A percentile compares a stretch with the other conserved stretches of the same genome.
Evolutionary conservation across 495 filamentous ascomycete genomes (phyloP).

Genomic region (Paragyromitra xinjiangensis): DNA sequence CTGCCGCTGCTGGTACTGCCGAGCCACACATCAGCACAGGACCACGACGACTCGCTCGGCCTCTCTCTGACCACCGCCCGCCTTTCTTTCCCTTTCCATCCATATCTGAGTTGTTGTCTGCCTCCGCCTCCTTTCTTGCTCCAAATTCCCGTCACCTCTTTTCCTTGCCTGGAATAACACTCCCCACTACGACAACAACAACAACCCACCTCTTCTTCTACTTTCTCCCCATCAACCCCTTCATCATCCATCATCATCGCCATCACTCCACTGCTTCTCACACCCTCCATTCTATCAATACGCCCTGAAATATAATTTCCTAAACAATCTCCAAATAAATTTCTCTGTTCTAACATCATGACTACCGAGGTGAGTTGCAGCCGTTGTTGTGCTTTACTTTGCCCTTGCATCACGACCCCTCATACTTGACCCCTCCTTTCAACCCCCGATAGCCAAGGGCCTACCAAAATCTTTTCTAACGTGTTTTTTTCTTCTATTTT

Average conservation of each 20-base stretch:
- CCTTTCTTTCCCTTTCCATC: slow-evolving; percentile 56
- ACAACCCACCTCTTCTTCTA: slow-evolving; percentile 53
- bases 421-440: slow-evolving; percentile 60
- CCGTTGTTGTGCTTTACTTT: slow-evolving; percentile 55
- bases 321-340: slow-evolving; percentile 47
- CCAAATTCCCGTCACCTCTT: slow-evolving; percentile 43
- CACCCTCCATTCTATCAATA: slow-evolving; percentile 22
- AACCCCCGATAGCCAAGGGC: slow-evolving; percentile 35
- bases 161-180: slow-evolving; percentile 33
- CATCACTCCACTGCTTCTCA: slow-evolving; percentile 55
- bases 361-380: slow-evolving; percentile 71
- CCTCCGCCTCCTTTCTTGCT: slow-evolving; percentile 46
- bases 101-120: slow-evolving; percentile 45
- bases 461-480: slow-evolving; percentile 60
- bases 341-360: slow-evolving; percentile 62
- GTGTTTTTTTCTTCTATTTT: slow-evolving; percentile 52
- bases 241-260: slow-evolving; percentile 51
- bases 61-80: slow-evolving; percentile 44
- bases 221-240: slow-evolving; percentile 54
- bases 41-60: slow-evolving; percentile 48
- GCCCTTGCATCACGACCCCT: slow-evolving; percentile 58
- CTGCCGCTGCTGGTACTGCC: slow-evolving; percentile 52
- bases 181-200: slow-evolving; percentile 51
- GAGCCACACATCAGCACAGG: slow-evolving; percentile 53
- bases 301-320: slow-evolving; percentile 31